Evolutionary conservation across 768 basidiomycete genomes (phyloP), one percentile per base, ranked within the genome.

Genomic region (Hygrocybe coccinea): DNA sequence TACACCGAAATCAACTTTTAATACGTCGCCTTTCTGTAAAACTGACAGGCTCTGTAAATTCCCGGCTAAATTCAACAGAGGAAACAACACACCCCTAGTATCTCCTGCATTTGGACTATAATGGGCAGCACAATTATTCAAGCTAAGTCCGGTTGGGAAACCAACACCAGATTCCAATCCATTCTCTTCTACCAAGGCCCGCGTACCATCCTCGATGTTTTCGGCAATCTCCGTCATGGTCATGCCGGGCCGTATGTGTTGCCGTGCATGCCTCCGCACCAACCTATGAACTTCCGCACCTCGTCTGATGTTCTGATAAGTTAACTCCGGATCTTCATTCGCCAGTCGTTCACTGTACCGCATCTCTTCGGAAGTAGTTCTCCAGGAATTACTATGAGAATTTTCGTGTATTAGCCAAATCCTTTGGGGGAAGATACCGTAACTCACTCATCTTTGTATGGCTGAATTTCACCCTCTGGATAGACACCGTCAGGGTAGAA

Each of bases 1-100:
- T 2, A 98, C 94, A 50, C 97, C 97, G 63, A 99, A 82, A 67
- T 99, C 97, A 47, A 99, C 93, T 74, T 99, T 98, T 59, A 99
- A 76, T 15, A 97, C 88, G 65, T 98, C 95, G 36, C 85, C 83
- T 54, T 81, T 73, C 66, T 87, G 78, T 34, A 98, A 74, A 22
- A 94, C 95, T 95, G 67, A 12, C 33, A 37, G 41, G 33, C 15
- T n/a, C 19, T 41, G 19, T 34, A 33, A 43, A 6, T 24, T 15
- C 50, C 41, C 14, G n/a, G 8, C 17, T 9, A 33, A 19, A 12
- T 35, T 19, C 2, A 24, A 5, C 22, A 21, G 48, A 49, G 29
- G 4, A 29, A 14, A 10, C 29, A 24, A 73, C 84, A 58, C 62
- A 94, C 93, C 80, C 54, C 69, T 82, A 2, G 82, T 93, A 70